Percentiles rank a stretch among this genome's conserved stretches.
Conservation (phyloP, 2,329 filamentous ascomycete species). For the Stromatinia cepivora region DNA sequence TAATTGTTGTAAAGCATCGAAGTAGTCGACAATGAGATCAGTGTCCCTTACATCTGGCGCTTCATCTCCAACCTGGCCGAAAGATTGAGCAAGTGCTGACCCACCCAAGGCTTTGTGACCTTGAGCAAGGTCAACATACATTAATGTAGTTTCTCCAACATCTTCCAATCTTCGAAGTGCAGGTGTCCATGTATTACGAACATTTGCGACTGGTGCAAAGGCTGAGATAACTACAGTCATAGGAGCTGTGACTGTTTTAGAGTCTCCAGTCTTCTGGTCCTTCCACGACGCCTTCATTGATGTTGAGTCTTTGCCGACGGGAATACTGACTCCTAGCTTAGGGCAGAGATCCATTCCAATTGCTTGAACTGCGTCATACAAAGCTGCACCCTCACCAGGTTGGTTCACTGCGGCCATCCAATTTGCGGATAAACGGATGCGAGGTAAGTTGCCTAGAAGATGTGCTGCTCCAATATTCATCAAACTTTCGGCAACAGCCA, state of each 20-base stretch:
- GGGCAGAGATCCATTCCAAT: conserved; percentile 93
- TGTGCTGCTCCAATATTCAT: conserved; percentile 88
- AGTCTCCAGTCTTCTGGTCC: conserved; percentile 62
- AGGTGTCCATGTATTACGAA: conserved; percentile 90
- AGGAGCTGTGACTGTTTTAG: conserved; percentile 87
- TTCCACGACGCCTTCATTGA: conserved; percentile 99
- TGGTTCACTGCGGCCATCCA: conserved; percentile 99
- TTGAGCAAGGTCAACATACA: conserved; percentile 87
- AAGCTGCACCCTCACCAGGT: conserved; percentile 84
- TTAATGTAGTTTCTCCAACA: conserved; percentile 81
- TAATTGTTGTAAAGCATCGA: conserved; percentile 74
- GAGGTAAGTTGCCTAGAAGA: conserved; percentile 56
- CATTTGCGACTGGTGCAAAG: conserved; percentile 80
- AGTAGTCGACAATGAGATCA: conserved; percentile 82
- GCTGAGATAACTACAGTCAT: conserved; percentile 90
- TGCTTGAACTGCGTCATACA: conserved; percentile 92
- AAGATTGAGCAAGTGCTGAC: conserved; percentile 86
- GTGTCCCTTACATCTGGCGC: conserved; percentile 83
- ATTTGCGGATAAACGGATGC: conserved; percentile 89
- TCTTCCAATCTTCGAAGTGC: conserved; percentile 80
- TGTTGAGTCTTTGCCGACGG: conserved; percentile 96
- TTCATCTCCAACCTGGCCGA: conserved; percentile 81
- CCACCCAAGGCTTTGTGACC: conserved; percentile 83
- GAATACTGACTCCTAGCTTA: conserved; percentile 85
- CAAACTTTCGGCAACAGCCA: conserved; percentile 92